Evolutionary conservation across 257 asterid genomes (phyloP).

Genomic region (Cinchona pubescens): DNA sequence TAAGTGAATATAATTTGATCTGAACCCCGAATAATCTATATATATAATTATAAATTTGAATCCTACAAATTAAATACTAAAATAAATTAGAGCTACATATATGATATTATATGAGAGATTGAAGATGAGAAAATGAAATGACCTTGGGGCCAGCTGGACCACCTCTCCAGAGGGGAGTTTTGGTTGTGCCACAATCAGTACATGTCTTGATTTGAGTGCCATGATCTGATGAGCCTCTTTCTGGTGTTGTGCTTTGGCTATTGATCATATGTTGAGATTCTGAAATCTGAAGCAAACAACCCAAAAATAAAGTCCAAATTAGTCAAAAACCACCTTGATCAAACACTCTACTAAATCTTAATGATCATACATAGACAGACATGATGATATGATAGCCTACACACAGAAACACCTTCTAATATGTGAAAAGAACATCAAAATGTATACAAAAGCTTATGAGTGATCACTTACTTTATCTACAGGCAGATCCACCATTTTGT

Average conservation of each 20-base stretch:
- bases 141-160: conserved; percentile 99
- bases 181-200: conserved; percentile 84
- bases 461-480: conserved; percentile 85
- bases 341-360: background rate
- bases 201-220: conserved; percentile 64
- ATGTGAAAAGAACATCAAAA: background rate
- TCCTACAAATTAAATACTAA: too few relatives aligned
- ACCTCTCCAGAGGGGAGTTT: conserved; percentile 98
- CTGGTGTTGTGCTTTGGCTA: conserved; percentile 44
- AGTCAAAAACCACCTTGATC: too few relatives aligned
- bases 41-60: too few relatives aligned
- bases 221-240: conserved; percentile 56
- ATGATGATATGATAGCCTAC: background rate
- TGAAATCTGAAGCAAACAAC: conserved; percentile 39
- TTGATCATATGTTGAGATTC: conserved; percentile 69
- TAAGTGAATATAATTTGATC: too few relatives aligned
- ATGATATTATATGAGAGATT: background rate
- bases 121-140: background rate
- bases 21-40: too few relatives aligned
- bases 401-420: conserved; percentile 8
- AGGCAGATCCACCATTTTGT: conserved; percentile 67
- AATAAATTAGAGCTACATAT: too few relatives aligned
- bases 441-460: background rate
- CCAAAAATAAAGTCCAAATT: conserved; percentile 7
- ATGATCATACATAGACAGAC: background rate